Evolutionary conservation across 1,284 basidiomycete species (phyloP).

Genomic region (Leccinum variabile): DNA sequence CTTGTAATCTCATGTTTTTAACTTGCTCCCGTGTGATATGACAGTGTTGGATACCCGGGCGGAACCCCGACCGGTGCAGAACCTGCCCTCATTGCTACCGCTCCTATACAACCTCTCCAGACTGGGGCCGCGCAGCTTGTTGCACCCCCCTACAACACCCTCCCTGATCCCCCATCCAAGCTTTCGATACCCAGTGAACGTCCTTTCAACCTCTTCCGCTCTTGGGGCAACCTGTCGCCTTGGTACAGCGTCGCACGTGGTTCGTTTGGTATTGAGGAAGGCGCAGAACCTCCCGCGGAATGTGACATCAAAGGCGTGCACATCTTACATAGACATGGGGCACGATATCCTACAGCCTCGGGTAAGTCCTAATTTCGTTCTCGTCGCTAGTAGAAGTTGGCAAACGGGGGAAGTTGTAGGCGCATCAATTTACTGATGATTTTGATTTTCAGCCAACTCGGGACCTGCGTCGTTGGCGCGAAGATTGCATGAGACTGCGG

Average conservation of each 20-base stretch:
- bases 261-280: conserved; percentile 72
- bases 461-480: conserved; percentile 65
- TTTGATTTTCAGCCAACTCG: conserved; percentile 46
- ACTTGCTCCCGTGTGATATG: background rate
- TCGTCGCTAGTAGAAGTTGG: background rate
- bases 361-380: conserved; percentile 42
- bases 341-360: conserved; percentile 76
- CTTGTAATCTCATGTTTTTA: background rate
- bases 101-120: conserved; percentile 73
- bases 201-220: conserved; percentile 64
- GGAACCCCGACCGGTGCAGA: conserved; percentile 84
- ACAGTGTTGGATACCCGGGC: conserved; percentile 73
- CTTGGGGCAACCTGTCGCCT: conserved; percentile 84
- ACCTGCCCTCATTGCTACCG: conserved; percentile 74
- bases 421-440: conserved; percentile 1
- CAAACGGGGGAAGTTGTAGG: background rate
- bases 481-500: conserved; percentile 54
- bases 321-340: conserved; percentile 78
- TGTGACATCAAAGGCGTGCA: conserved; percentile 75
- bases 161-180: conserved; percentile 17
- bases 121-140: conserved; percentile 69
- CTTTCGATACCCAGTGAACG: conserved; percentile 21
- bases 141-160: conserved; percentile 35
- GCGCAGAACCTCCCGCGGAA: conserved; percentile 64
- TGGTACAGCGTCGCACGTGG: conserved; percentile 76